phyloP scores from a whole-genome alignment of 352 stramenopile species.

The Phytopythium helicoides region DNA sequence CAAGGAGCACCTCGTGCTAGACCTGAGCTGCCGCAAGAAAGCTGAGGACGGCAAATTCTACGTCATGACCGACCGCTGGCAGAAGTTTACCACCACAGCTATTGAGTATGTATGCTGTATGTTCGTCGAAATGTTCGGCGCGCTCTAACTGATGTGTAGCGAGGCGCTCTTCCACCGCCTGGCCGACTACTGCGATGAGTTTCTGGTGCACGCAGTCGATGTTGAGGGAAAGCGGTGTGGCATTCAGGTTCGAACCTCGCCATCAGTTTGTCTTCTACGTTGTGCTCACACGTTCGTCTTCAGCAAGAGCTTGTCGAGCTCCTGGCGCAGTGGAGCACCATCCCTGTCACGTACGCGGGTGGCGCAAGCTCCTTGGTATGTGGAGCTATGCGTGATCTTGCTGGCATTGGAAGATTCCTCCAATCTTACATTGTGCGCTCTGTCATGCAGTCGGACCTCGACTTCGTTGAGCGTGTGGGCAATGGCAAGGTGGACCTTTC shows the following conservation, averaged over 20 bases:
- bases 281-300: neutral
- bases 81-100: conserved; percentile 94
- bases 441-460: conserved; percentile 85
- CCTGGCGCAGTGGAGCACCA: conserved; percentile 89
- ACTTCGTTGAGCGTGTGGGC: conserved; percentile 92
- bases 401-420: no score
- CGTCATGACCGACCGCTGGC: conserved; percentile 97
- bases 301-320: conserved; percentile 95
- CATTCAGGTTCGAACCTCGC: conserved; percentile 70
- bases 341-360: conserved; percentile 97
- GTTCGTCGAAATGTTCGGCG: neutral
- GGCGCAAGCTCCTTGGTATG: conserved; percentile 88
- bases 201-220: conserved; percentile 98
- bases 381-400: neutral
- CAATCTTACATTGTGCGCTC: neutral
- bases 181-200: conserved; percentile 94
- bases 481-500: conserved; percentile 96
- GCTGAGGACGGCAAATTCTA: conserved; percentile 88
- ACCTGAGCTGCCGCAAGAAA: conserved; percentile 95
- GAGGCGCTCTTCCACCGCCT: conserved; percentile 88
- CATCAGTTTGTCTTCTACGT: neutral
- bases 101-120: conserved; percentile 58
- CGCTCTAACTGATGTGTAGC: conserved; percentile 21
- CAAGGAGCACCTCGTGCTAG: conserved; percentile 89
- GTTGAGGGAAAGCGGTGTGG: conserved; percentile 96